Conservation (phyloP, 208 protist species). For the Giardia duodenalis region DNA sequence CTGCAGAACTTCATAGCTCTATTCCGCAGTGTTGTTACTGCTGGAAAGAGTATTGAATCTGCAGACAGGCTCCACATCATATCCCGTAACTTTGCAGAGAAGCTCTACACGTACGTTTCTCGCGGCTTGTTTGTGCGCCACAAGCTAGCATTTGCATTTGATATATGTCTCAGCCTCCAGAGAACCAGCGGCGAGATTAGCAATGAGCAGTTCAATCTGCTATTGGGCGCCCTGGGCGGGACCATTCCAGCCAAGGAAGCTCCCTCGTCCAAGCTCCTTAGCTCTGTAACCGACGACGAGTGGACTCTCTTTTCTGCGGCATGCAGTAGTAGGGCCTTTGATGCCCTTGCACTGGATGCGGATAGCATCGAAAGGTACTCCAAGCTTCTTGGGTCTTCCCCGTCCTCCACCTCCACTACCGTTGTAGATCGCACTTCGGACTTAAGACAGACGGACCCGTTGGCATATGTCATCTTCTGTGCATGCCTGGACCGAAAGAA, state of each 20-base stretch:
- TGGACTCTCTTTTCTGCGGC: neutral
- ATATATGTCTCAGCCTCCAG: neutral
- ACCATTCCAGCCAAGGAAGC: neutral
- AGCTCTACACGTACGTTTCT: neutral
- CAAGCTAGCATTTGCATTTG: slow-evolving; percentile 15
- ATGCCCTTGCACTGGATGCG: neutral
- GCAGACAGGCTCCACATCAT: neutral
- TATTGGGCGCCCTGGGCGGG: neutral
- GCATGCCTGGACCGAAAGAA: neutral
- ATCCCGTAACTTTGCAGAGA: neutral
- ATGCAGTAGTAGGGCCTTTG: neutral
- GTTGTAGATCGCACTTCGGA: neutral
- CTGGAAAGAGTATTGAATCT: neutral
- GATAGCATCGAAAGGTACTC: neutral
- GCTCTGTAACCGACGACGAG: neutral
- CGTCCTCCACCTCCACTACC: neutral
- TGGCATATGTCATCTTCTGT: slow-evolving; percentile 3
- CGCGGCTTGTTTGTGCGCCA: slow-evolving; percentile 23
- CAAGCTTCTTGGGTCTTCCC: no score
- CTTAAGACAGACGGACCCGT: neutral
- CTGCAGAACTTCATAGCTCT: slow-evolving; percentile 7
- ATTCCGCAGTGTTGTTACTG: neutral
- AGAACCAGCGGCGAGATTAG: neutral
- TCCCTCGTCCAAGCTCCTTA: neutral
- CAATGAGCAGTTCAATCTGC: neutral